Conservation (phyloP, 495 filamentous ascomycete species). For the Penicillium chermesinum region DNA sequence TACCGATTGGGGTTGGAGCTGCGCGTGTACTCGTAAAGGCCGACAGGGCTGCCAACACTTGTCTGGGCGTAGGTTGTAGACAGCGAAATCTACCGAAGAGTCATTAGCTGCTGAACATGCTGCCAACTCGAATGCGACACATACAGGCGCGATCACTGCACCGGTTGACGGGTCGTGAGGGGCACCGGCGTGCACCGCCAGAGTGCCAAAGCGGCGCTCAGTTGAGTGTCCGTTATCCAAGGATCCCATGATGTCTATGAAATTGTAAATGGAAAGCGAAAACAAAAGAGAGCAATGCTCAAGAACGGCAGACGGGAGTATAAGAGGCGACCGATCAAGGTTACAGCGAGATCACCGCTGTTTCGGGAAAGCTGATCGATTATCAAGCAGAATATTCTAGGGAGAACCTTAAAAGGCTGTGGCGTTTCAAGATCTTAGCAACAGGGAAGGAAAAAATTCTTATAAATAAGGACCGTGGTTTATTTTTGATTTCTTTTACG, state of each 20-base stretch:
- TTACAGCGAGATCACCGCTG: slow-evolving; percentile 18
- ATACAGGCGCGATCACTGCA: slow-evolving; percentile 83
- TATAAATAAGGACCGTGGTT: neutral
- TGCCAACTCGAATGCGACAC: slow-evolving; percentile 12
- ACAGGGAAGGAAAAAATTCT: slow-evolving; percentile 6
- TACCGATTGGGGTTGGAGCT: slow-evolving; percentile 88
- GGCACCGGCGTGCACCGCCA: slow-evolving; percentile 88
- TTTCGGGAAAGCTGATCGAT: slow-evolving; percentile 14
- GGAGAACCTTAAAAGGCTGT: slow-evolving; percentile 3
- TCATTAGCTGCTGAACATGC: slow-evolving; percentile 6
- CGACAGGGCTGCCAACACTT: slow-evolving; percentile 77
- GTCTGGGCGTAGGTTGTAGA: slow-evolving; percentile 91
- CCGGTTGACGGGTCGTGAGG: slow-evolving; percentile 87
- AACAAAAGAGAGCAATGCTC: neutral
- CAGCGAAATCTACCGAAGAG: slow-evolving; percentile 66
- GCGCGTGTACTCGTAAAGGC: slow-evolving; percentile 83
- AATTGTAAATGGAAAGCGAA: slow-evolving; percentile 7
- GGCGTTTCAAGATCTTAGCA: slow-evolving; percentile 5
- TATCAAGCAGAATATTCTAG: slow-evolving; percentile 15
- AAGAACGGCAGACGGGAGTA: slow-evolving; percentile 2
- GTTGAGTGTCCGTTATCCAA: slow-evolving; percentile 24
- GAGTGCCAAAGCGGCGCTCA: slow-evolving; percentile 74
- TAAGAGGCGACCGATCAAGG: slow-evolving; percentile 11
- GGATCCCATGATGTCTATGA: slow-evolving; percentile 20
- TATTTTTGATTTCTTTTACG: slow-evolving; percentile 16